These are phyloP conservation scores for Pseudovirgaria hyperparasitica DNA, from an alignment of 2,329 filamentous ascomycete species.

Conservation along the genomic window DNA sequence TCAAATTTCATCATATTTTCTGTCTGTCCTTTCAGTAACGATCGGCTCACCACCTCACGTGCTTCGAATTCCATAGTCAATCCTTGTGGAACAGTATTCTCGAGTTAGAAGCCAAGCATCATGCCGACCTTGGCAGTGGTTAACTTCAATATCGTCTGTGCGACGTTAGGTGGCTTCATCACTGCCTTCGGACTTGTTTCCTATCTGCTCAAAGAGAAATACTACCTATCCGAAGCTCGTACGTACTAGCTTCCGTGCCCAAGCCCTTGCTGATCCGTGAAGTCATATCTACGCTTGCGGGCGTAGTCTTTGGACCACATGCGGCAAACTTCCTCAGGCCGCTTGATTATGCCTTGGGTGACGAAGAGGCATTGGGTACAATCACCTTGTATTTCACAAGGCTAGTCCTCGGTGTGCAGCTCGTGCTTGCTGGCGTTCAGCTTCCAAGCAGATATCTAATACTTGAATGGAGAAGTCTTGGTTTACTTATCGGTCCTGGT, in stretches of 20 bases:
- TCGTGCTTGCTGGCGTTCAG: slow-evolving; percentile 80
- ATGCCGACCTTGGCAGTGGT: slow-evolving; percentile 53
- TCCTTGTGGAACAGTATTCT: too few species aligned
- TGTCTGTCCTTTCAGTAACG: too few species aligned
- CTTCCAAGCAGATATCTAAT: slow-evolving; percentile 71
- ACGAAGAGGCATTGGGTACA: slow-evolving; percentile 46
- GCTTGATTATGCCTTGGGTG: slow-evolving; percentile 55
- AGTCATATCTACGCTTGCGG: slow-evolving; percentile 72
- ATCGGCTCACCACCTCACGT: too few species aligned
- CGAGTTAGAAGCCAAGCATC: too few species aligned
- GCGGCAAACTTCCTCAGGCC: slow-evolving; percentile 63
- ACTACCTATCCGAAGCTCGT: slow-evolving; percentile 85
- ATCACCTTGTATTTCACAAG: slow-evolving; percentile 77
- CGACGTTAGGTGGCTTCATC: slow-evolving; percentile 74
- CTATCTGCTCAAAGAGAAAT: slow-evolving; percentile 77
- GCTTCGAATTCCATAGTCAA: too few species aligned
- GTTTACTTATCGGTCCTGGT: slow-evolving; percentile 64
- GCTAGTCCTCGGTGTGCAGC: slow-evolving; percentile 78
- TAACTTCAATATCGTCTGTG: slow-evolving; percentile 77
- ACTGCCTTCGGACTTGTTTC: slow-evolving; percentile 85
- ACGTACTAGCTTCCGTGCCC: slow-evolving; percentile 26
- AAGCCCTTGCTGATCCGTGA: slow-evolving; percentile 5
- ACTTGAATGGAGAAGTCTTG: slow-evolving; percentile 64
- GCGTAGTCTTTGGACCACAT: slow-evolving; percentile 65
- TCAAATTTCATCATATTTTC: too few species aligned